A percentile compares a stretch with the other conserved stretches of the same genome.
Conservation (phyloP, 1,139 yeast species). For the Hansenula sp. region DNA sequence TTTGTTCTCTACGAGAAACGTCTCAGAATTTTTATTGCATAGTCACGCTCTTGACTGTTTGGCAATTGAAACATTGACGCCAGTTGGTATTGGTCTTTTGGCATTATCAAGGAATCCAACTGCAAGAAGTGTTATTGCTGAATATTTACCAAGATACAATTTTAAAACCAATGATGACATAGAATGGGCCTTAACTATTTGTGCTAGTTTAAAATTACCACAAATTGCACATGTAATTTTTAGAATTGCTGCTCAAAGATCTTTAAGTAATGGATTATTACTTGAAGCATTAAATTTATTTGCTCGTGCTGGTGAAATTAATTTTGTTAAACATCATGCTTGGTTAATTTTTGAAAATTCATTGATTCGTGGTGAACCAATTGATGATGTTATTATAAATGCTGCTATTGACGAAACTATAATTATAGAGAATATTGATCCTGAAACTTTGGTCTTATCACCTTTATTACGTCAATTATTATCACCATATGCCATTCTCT, state of each 20-base stretch:
- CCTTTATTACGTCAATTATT: constrained; percentile 62
- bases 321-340: constrained; percentile 34
- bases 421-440: constrained; percentile 20
- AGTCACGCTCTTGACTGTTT: constrained; percentile 58
- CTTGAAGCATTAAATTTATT: constrained; percentile 67
- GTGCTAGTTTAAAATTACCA: constrained; percentile 44
- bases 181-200: constrained; percentile 70
- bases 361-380: constrained; percentile 46
- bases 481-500: constrained; percentile 69
- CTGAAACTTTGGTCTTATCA: constrained; percentile 30
- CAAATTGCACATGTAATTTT: constrained; percentile 50
- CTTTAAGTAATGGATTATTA: constrained; percentile 30
- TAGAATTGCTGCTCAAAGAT: constrained; percentile 29
- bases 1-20: constrained; percentile 31
- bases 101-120: constrained; percentile 33
- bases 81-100: constrained; percentile 61
- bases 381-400: constrained; percentile 52
- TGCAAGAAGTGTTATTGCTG: constrained; percentile 48
- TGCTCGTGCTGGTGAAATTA: constrained; percentile 57
- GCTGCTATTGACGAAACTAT: constrained; percentile 43
- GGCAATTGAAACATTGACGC: constrained; percentile 45
- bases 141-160: constrained; percentile 56
- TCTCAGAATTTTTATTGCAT: constrained; percentile 58
- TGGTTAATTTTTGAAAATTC: constrained; percentile 60
- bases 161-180: constrained; percentile 67